Conservation (phyloP, 108 stramenopile genomes). For the Bacterosira constricta region DNA sequence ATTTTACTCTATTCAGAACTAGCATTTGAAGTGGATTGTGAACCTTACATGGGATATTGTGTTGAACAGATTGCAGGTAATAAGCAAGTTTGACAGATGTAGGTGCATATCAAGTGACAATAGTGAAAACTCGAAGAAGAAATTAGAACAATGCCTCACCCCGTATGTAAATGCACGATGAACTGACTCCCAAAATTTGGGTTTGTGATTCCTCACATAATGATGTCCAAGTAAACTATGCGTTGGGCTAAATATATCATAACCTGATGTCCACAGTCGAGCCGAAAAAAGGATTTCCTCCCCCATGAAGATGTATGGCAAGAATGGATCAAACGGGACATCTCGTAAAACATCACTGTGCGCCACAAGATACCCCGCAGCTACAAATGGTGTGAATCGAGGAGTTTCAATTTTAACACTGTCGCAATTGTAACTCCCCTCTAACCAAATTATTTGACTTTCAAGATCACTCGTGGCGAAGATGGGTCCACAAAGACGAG, state of each 20-base stretch:
- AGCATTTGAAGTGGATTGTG: constrained; percentile 82
- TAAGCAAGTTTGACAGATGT: background rate
- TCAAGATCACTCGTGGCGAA: constrained; percentile 88
- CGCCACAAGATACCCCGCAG: constrained; percentile 83
- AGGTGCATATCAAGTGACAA: too few relatives aligned
- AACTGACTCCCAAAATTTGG: constrained; percentile 98
- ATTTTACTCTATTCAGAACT: constrained; percentile 78
- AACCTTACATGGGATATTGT: constrained; percentile 16
- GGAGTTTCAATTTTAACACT: constrained; percentile 62
- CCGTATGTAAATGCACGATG: constrained; percentile 73
- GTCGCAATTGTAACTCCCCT: constrained; percentile 73
- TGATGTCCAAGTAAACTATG: constrained; percentile 88
- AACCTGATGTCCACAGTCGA: constrained; percentile 94
- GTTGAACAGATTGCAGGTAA: background rate
- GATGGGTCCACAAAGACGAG: constrained; percentile 84
- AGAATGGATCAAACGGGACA: constrained; percentile 97
- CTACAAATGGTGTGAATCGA: constrained; percentile 83
- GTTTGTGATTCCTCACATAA: constrained; percentile 90
- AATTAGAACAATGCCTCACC: constrained; percentile 21
- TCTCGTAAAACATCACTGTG: constrained; percentile 50
- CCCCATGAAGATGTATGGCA: constrained; percentile 98
- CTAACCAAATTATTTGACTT: constrained; percentile 86
- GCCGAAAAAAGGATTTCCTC: constrained; percentile 93
- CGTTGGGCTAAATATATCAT: constrained; percentile 95
- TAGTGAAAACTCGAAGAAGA: background rate